These are phyloP conservation scores for Aciculosporium take DNA, from an alignment of 2,329 filamentous ascomycete species.

Conservation along the genomic window DNA sequence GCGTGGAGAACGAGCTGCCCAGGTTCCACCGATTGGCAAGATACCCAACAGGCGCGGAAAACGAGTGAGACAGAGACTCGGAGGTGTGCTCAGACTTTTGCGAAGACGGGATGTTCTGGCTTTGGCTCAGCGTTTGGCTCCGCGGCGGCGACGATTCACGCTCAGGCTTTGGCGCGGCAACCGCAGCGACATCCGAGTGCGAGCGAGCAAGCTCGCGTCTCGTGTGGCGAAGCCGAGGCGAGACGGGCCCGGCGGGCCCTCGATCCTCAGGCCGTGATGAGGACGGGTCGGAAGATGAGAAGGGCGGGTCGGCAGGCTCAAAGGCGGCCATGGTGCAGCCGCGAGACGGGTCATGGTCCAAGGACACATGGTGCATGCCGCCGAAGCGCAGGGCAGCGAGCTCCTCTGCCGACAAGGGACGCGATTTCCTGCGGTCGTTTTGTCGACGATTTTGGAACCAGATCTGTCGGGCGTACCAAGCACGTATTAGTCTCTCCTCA, in stretches of 20 bases:
- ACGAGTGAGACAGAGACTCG: slow-evolving; percentile 23
- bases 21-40: slow-evolving; percentile 44
- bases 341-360: slow-evolving; percentile 24
- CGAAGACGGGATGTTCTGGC: slow-evolving; percentile 14
- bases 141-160: slow-evolving; percentile 7
- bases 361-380: slow-evolving; percentile 36
- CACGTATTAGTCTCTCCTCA: not conserved
- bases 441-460: slow-evolving; percentile 97
- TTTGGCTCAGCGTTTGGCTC: slow-evolving; percentile 12
- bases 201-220: slow-evolving; percentile 5
- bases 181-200: slow-evolving; percentile 11
- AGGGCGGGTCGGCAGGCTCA: slow-evolving; percentile 12
- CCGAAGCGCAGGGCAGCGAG: slow-evolving; percentile 47
- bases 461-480: slow-evolving; percentile 45
- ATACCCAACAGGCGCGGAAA: slow-evolving; percentile 33
- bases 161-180: slow-evolving; percentile 14
- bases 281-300: slow-evolving; percentile 15
- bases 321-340: slow-evolving; percentile 13
- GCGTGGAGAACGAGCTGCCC: slow-evolving; percentile 36
- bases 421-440: slow-evolving; percentile 79
- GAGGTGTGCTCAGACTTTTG: slow-evolving; percentile 15
- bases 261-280: slow-evolving; percentile 14
- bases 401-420: slow-evolving; percentile 67
- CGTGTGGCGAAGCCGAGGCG: slow-evolving; percentile 8
- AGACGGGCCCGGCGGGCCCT: slow-evolving; percentile 11